phyloP scores from a whole-genome alignment of 371 early-diverging fungal genomes.

The Quaeritorhiza haematococci region DNA sequence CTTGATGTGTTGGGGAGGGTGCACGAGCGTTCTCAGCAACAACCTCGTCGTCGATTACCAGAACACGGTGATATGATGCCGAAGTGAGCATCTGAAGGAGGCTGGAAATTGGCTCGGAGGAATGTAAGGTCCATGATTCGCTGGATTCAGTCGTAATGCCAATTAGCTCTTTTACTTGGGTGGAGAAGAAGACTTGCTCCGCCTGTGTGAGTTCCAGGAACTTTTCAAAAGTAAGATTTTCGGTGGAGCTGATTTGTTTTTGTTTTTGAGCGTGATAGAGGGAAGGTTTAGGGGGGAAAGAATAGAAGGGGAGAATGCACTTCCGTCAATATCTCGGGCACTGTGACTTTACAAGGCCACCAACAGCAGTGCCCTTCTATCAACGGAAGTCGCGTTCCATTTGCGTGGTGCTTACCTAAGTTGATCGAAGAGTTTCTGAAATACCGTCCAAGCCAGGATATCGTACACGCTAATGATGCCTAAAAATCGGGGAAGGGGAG shows the following conservation, averaged over 20 bases:
- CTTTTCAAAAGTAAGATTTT: no score
- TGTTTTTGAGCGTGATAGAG: background rate
- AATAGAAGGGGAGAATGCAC: no score
- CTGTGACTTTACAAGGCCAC: no score
- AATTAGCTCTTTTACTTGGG: conserved; percentile 21
- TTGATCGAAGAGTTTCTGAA: conserved; percentile 38
- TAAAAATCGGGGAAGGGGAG: background rate
- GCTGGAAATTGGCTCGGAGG: conserved; percentile 26
- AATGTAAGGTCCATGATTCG: conserved; percentile 31
- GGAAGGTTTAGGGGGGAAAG: no score
- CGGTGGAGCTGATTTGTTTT: background rate
- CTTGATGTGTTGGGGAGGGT: conserved; percentile 14
- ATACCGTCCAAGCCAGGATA: conserved; percentile 29
- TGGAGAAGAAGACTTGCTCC: conserved; percentile 15
- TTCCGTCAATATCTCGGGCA: no score
- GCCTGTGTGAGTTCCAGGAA: conserved; percentile 14
- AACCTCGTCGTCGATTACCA: conserved; percentile 34
- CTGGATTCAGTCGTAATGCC: conserved; percentile 28
- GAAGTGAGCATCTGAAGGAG: conserved; percentile 32
- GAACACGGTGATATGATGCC: conserved; percentile 31
- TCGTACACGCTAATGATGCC: conserved; percentile 32
- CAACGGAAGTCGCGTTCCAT: background rate
- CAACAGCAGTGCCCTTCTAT: conserved; percentile 1
- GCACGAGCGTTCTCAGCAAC: conserved; percentile 7
- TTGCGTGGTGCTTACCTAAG: conserved; percentile 10